phyloP scores from a whole-genome alignment of 73 alveolate species.

The Uronychia binucleata region DNA sequence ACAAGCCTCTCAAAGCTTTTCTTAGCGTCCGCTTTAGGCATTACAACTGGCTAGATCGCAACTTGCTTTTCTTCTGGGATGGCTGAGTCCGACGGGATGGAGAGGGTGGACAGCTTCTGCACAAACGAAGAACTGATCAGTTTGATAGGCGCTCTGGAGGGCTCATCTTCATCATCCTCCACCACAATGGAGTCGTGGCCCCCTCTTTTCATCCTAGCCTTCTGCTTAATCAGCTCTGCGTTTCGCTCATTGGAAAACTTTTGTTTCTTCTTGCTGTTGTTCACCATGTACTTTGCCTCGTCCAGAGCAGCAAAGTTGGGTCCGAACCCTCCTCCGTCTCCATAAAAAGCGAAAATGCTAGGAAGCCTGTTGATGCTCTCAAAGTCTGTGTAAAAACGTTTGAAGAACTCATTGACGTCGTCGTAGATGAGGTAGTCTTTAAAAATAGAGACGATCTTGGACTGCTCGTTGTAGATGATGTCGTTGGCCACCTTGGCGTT shows the following conservation, averaged over 20 bases:
- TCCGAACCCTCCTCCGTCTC: constrained; percentile 64
- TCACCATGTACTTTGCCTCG: constrained; percentile 64
- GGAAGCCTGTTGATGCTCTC: constrained; percentile 61
- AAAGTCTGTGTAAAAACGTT: constrained; percentile 61
- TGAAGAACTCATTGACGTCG: constrained; percentile 75
- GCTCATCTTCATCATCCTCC: background rate
- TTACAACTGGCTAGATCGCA: no score
- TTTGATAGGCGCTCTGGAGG: background rate
- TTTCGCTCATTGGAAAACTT: constrained; percentile 62
- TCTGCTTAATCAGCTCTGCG: background rate
- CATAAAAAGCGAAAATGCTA: constrained; percentile 66
- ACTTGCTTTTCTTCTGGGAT: no score
- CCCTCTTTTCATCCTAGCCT: background rate
- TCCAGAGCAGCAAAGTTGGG: constrained; percentile 75
- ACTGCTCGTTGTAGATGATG: constrained; percentile 73
- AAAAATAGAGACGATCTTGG: constrained; percentile 72
- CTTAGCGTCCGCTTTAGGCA: background rate
- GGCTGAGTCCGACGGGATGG: background rate
- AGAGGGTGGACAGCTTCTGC: background rate
- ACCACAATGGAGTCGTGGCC: background rate
- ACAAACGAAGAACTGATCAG: background rate
- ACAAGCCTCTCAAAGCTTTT: background rate
- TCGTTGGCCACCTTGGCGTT: constrained; percentile 58
- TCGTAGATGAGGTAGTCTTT: constrained; percentile 82
- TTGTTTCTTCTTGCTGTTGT: constrained; percentile 74